Base-by-base conservation (phyloP, 2,329 filamentous ascomycete genomes). In the Aspergillus fumigatus region DNA sequence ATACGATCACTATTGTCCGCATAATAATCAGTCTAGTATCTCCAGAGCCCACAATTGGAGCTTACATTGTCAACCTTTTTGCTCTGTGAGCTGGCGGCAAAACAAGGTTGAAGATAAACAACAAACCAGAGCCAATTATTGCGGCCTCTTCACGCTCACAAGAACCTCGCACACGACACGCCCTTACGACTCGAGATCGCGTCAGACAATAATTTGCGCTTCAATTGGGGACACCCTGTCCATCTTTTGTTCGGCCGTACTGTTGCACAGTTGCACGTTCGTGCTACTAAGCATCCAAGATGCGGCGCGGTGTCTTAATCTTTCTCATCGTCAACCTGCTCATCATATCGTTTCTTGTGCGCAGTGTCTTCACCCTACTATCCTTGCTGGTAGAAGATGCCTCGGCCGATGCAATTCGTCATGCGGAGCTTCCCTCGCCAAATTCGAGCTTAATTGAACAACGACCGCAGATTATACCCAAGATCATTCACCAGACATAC, bases 401-500 rank as follows among this genome's bases (percentile, higher is more conserved):
- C 60, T 78, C 82, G 19, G 79, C 80, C 59, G 86, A 89, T 75
- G 84, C 84, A 53, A 90, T 90, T 56, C 81, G 82, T 61, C 80
- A 80, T 61, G 80, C 83, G 52, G 87, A 90, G 64, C 80, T 90
- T 47, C 86, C 86, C 14, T 82, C 84, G 8, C 84, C 84, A 17
- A 85, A 86, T 66, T 84, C 84, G 3, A 82, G 80, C 59, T 66
- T 83, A 61, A 82, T 83, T 62, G 81, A 82, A 59, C 77, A 79
- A 50, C 76, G 77, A 49, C 80, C 81, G 9, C 84, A 85, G 63
- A 70, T 89, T 62, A 89, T 90, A 51, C 88, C 88, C 50, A 89
- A 88, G 74, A 90, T 90, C 67, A 88, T 90, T 55, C 88, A 90
- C 75, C 88, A 90, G 71, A 90, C 88, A 9, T 90, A 89, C 73